Base-by-base conservation (phyloP, 805 yeast species). In the Yamadazyma akitaensis region DNA sequence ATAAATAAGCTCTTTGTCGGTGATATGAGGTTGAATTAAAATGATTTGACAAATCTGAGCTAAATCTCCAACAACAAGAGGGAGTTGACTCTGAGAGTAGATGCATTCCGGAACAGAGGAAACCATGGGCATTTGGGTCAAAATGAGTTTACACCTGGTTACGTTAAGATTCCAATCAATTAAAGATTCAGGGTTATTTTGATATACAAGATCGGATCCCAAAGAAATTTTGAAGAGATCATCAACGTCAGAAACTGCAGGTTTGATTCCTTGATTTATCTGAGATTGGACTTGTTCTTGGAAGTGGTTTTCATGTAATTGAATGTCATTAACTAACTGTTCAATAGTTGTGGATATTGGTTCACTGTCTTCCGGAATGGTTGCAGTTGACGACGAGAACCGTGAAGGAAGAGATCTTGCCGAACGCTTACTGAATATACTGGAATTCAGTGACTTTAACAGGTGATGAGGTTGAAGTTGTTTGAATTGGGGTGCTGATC, bases 141-240 rank as follows among this genome's bases (percentile, higher is more conserved):
- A 55, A 40, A 77, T 68, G 32, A 77, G 63, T 50, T 75, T 67
- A 42, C 78, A 73, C 40, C 82, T 59, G 14, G 80, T 70, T 37
- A 76, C 73, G 52, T 77, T 77, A 42, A 77, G 62, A 54, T 76
- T 76, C 81, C 81, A 77, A 54, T 76, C 81, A 11, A 77, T 65
- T 12, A 77, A 58, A 14, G 66, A 59, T 51, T 75, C 79, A 26
- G 69, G 67, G 9, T 57, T 56, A 47, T 64, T 60, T 48, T 72
- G 76, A 53, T 69, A 71, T 46, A 56, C 58, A 26, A 72, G 59
- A 12, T 61, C 70, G n/a, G 70, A 62, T 3, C 76, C 76, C 31
- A 72, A 53, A 13, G 73, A 66, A 40, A 72, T 71, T 43, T 64
- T 65, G 50, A 60, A 64, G 13, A 59, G 51, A 35, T 65, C 70